Base-by-base conservation (phyloP, 768 basidiomycete genomes). In the Butyriboletus loyo region DNA sequence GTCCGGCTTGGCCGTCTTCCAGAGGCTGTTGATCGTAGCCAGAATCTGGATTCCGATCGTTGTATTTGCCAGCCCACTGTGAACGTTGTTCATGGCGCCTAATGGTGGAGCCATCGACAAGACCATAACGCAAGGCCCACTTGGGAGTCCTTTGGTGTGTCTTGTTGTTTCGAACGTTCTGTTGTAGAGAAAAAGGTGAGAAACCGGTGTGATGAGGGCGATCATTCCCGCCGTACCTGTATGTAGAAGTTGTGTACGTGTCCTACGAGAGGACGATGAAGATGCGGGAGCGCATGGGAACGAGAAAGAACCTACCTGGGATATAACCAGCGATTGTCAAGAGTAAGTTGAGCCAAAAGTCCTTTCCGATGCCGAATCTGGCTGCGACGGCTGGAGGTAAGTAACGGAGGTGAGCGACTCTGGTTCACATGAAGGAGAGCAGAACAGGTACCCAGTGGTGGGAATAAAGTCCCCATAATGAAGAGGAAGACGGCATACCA, bases 151-250 rank as follows among this genome's bases (percentile, higher is more conserved):
- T 85, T 14, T 80, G 77, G 66, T 89, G 82, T 61, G 84, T 95
- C 77, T 95, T 92, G 77, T 98, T 98, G 74, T 97, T 98, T 51
- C 95, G 79, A 58, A 98, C 85, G 71, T 97, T 97, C 86, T 98
- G 66, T 21, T 49, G 7, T 34, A 19, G 10, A 52, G 34, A 34
- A 60, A 41, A 43, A 56, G 27, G 50, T 58, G 17, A 53, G 41
- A 38, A 46, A 42, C 36, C 7, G 46, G 43, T 35, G 21, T 42
- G 7, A 27, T 22, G 31, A 31, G 34, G 15, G 35, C 43, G 41
- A 54, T 50, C 15, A 25, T 4, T 15, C 38, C 22, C 40, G 24
- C 49, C 64, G 39, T 64, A 87, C 88, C 79, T 91, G 89, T 53
- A 93, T 90, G 74, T 93, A 93, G 67, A 93, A 93, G 60, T 96